Base-by-base conservation (phyloP, 768 basidiomycete species). In the Termitomyces sp. region DNA sequence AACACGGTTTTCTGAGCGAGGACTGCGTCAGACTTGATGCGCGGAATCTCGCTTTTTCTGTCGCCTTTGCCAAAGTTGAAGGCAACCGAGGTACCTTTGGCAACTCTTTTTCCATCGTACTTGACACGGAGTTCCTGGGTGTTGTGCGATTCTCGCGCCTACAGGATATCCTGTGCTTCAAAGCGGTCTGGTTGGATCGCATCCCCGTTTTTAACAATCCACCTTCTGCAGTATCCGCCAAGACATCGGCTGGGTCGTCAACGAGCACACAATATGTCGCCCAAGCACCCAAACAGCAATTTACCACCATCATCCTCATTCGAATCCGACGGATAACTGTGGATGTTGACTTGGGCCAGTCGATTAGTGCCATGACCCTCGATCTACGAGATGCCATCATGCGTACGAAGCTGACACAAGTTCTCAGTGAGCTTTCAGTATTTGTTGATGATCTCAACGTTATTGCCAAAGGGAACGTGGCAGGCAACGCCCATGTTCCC, bases 81-180 rank as follows among this genome's bases (percentile, higher is more conserved):
- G 70, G 76, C 8, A 71, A 68, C 2, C 59, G 59, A 7, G 74
- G 77, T 32, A 66, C 71, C 11, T 65, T 74, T 2, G 73, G 80
- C 54, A 86, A 78, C 63, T 85, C 81, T 2, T 73, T 96, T 6
- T 94, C 93, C 0, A 73, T 92, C 44, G 81, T 91, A 7, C 70
- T 95, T n/a, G 92, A 94, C 69, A 95, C 94, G 0, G 90, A 93
- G 69, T 84, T 98, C 57, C 78, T 87, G 4, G 92, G 90, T 0
- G 87, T 81, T 7, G 82, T 96, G 44, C 85, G 88, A 22, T 89
- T 98, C 68, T 91, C 92, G 4, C 86, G 94, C 13, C 74, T 97
- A 33, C 94, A 96, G 73, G 95, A 97, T 69, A 87, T 96, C 57
- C 80, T 98, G 20, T 95, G 92, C 72, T 94, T 96, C 82, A 96